A percentile compares a stretch with the other conserved stretches of the same genome.
These are phyloP conservation scores for Yamadazyma phyllophila DNA, from an alignment of 805 yeast genomes.

Conservation along the genomic window DNA sequence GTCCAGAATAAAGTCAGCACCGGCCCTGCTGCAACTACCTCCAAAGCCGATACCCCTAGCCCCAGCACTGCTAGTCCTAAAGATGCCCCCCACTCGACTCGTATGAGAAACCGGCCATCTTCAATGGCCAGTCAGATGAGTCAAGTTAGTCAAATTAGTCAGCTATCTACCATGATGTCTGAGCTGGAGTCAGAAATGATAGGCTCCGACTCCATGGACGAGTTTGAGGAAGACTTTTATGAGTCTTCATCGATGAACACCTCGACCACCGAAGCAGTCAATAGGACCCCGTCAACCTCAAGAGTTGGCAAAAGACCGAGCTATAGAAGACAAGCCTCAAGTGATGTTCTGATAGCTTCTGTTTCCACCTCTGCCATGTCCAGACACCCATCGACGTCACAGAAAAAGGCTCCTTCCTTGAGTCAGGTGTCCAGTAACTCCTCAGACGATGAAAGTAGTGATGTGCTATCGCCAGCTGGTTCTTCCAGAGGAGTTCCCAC, in stretches of 20 bases:
- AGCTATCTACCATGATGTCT: conserved; percentile 41
- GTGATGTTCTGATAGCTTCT: conserved; percentile 37
- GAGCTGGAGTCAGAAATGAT: conserved; percentile 41
- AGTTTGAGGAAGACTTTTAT: conserved; percentile 32
- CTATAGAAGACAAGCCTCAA: conserved; percentile 30
- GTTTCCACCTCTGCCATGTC: conserved; percentile 24
- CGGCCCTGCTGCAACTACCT: neutral
- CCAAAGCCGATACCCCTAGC: neutral
- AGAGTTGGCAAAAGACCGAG: conserved; percentile 24
- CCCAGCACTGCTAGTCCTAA: neutral
- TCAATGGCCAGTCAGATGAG: conserved; percentile 31
- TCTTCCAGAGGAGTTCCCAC: conserved; percentile 1
- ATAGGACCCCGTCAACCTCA: neutral
- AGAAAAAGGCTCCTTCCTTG: conserved; percentile 25
- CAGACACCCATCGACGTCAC: conserved; percentile 9
- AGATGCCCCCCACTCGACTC: neutral
- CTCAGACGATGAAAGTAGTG: conserved; percentile 31
- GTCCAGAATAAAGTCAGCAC: neutral
- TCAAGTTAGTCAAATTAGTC: conserved; percentile 41
- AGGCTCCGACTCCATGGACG: conserved; percentile 39
- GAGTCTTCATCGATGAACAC: conserved; percentile 38
- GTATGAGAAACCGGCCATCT: conserved; percentile 1
- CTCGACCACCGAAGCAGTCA: conserved; percentile 17
- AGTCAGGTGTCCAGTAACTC: conserved; percentile 37
- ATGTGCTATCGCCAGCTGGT: conserved; percentile 7